Base-by-base conservation (phyloP, 2,329 filamentous ascomycete genomes). In the Trichophyton rubrum region DNA sequence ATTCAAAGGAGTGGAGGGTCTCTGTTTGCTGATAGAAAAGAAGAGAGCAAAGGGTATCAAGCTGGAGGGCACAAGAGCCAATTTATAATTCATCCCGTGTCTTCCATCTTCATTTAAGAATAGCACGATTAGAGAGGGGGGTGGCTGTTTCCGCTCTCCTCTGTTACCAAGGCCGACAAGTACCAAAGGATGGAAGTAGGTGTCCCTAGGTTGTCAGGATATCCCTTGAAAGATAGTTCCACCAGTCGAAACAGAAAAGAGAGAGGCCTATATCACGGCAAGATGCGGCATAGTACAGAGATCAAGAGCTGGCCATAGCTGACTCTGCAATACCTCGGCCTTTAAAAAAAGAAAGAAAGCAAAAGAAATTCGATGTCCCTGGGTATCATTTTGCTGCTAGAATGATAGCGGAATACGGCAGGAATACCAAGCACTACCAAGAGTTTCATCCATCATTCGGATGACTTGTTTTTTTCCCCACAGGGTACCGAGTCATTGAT, bases 291-390 rank as follows among this genome's bases (percentile, higher is more conserved):
- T 35, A 20, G 51, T 1, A 55, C 27, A 33, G 51, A 55, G 51
- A 27, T 55, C 51, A 55, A 55, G 51, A 55, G 51, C 9, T 55
- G 51, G 27, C 51, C 51, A 55, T 35, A 55, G 51, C 51, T 55
- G 51, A 17, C n/a, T 33, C 33, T 35, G 51, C 13, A 5, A 35
- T 55, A 38, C 30, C 30, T 55, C 51, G 51, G 49, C 22, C 49
- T 53, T 11, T 43, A 43, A 30, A 55, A 55, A 55, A 17, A 33
- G 24, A 27, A 27, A 15, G 20, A 24, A 17, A n/a, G 22, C 7
- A n/a, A 43, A 43, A 43, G 40, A 43, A 43, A 43, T 17, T 43
- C n/a, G 40, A 20, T 43, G 40, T n/a, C 5, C 20, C 30, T 55
- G 27, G 51, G 15, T 35, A 55, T 55, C 51, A 43, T 55, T 15